Evolutionary conservation across 2,329 filamentous ascomycete species (phyloP).

Genomic region (Plenodomus biglobosus): DNA sequence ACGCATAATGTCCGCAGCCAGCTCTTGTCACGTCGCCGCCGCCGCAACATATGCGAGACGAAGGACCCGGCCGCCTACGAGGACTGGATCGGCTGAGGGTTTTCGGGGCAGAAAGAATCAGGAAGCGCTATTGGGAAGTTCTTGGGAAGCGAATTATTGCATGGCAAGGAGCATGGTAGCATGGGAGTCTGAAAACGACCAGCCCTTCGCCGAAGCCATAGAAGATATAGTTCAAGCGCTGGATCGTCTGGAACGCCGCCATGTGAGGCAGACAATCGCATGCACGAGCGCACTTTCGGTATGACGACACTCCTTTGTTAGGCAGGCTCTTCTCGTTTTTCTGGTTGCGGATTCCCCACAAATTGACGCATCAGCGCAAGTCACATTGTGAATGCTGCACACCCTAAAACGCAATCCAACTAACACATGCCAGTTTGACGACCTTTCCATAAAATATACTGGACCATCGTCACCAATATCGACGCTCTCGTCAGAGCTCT

Average conservation of each 20-base stretch:
- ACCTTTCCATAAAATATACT: constrained; percentile 23
- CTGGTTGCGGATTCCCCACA: constrained; percentile 19
- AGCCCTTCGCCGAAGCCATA: constrained; percentile 25
- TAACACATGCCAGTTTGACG: constrained; percentile 31
- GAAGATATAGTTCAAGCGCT: constrained; percentile 32
- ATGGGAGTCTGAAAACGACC: constrained; percentile 29
- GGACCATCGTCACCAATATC: constrained; percentile 18
- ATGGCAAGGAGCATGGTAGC: constrained; percentile 17
- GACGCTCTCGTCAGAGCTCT: constrained; percentile 27
- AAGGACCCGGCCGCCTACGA: constrained; percentile 39
- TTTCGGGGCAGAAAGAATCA: constrained; percentile 16
- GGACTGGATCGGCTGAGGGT: constrained; percentile 38
- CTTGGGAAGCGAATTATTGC: constrained; percentile 16
- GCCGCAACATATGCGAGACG: constrained; percentile 38
- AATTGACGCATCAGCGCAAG: constrained; percentile 5
- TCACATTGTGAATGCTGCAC: constrained; percentile 5
- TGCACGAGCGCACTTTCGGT: constrained; percentile 32
- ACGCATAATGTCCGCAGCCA: constrained; percentile 40
- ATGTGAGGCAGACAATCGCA: constrained; percentile 20
- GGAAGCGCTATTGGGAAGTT: constrained; percentile 5
- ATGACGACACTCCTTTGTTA: constrained; percentile 35
- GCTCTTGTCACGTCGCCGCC: constrained; percentile 36
- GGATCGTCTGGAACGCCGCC: constrained; percentile 32
- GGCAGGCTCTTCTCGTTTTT: constrained; percentile 22
- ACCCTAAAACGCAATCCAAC: constrained; percentile 12